These are phyloP conservation scores for Hemerocallis citrina DNA, from an alignment of 106 monocot genomes.

Conservation along the genomic window DNA sequence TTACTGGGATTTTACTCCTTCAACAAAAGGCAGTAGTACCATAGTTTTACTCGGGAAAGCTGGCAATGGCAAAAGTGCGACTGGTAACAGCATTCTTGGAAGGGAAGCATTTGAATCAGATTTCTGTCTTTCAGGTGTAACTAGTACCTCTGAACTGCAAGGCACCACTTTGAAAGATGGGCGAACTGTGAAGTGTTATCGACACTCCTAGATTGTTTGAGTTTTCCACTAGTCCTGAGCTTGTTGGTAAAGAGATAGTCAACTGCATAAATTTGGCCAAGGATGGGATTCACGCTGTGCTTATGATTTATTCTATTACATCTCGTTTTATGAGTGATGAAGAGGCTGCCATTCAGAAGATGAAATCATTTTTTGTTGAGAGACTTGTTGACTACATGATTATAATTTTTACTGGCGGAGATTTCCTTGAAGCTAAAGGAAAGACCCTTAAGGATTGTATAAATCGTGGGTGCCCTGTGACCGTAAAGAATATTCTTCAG, in stretches of 20 bases:
- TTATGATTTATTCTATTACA: constrained; percentile 66
- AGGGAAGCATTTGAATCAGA: constrained; percentile 50
- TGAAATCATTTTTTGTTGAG: constrained; percentile 65
- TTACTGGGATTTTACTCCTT: constrained; percentile 67
- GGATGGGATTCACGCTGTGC: constrained; percentile 87
- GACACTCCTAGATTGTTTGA: constrained; percentile 46
- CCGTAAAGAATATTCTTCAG: constrained; percentile 48
- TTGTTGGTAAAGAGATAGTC: constrained; percentile 64
- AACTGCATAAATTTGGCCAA: constrained; percentile 83
- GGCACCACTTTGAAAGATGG: constrained; percentile 43
- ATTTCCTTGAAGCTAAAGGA: constrained; percentile 39
- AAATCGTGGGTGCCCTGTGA: constrained; percentile 33
- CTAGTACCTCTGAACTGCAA: constrained; percentile 47
- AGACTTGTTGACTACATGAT: constrained; percentile 80
- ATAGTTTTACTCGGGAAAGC: constrained; percentile 72
- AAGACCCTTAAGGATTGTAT: constrained; percentile 42
- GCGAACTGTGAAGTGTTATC: constrained; percentile 70
- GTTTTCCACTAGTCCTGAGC: constrained; percentile 40
- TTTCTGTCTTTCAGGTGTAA: constrained; percentile 44
- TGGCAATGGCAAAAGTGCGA: constrained; percentile 87
- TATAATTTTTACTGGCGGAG: constrained; percentile 73
- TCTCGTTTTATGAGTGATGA: constrained; percentile 70
- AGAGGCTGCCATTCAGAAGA: constrained; percentile 46
- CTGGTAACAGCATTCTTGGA: constrained; percentile 80
- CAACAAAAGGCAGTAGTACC: constrained; percentile 19